Conservation (phyloP, 1,139 yeast genomes). For the Lipomyces yarrowii region DNA sequence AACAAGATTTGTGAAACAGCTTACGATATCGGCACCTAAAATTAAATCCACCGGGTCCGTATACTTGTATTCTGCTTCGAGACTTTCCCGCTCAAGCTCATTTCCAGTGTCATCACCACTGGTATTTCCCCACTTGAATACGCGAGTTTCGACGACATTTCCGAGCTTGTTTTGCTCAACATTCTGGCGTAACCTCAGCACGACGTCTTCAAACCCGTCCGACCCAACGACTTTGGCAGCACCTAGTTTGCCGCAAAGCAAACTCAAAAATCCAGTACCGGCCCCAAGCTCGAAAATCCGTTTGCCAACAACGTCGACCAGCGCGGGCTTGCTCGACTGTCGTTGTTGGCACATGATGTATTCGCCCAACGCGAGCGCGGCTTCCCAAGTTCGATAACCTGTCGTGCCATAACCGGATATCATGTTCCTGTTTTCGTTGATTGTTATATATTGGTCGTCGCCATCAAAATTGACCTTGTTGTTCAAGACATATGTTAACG, state of each 20-base stretch:
- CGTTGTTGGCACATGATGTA: constrained; percentile 42
- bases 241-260: constrained; percentile 49
- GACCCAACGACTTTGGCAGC: constrained; percentile 54
- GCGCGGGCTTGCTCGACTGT: not conserved
- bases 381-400: constrained; percentile 94
- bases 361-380: constrained; percentile 68
- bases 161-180: constrained; percentile 49
- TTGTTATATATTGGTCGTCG: constrained; percentile 3
- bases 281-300: constrained; percentile 74
- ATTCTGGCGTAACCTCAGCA: constrained; percentile 55
- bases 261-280: constrained; percentile 86
- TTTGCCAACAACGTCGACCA: constrained; percentile 3
- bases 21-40: constrained; percentile 33
- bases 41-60: constrained; percentile 48
- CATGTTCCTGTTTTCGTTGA: constrained; percentile 41
- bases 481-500: constrained; percentile 7
- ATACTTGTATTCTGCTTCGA: constrained; percentile 16
- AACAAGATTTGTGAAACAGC: constrained; percentile 4
- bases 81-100: constrained; percentile 16
- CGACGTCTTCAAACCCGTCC: constrained; percentile 73
- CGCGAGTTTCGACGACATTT: constrained; percentile 21
- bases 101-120: constrained; percentile 10
- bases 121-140: constrained; percentile 28
- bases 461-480: not conserved
- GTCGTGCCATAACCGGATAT: constrained; percentile 80